These are phyloP conservation scores for Fraxinus dipetala DNA, from an alignment of 305 asterid species.

Conservation along the genomic window DNA sequence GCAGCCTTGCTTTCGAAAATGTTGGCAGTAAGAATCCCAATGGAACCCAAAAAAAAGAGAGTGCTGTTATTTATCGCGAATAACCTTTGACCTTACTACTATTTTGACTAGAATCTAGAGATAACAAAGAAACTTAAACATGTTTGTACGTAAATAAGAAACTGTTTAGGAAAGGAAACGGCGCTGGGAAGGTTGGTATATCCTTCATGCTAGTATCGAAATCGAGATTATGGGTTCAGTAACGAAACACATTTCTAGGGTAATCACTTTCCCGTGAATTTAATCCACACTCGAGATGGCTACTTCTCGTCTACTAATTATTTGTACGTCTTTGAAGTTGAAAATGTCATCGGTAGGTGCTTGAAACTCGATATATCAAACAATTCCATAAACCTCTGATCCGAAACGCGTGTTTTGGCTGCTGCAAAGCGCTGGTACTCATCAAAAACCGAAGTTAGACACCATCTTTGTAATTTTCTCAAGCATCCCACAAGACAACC, in stretches of 20 bases:
- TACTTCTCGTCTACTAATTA: slow-evolving; percentile 1
- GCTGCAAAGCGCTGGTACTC: slow-evolving; percentile 69
- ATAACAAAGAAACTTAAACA: not conserved
- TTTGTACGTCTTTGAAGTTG: slow-evolving; percentile 38
- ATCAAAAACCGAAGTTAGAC: slow-evolving; percentile 56
- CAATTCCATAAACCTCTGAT: slow-evolving; percentile 62
- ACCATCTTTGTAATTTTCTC: slow-evolving; percentile 63
- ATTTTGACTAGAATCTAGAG: not conserved
- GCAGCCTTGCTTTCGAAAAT: not conserved
- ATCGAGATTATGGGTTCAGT: not conserved
- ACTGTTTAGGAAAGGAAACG: not conserved
- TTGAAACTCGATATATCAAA: slow-evolving; percentile 47
- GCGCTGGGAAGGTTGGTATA: not conserved
- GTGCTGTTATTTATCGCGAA: not conserved
- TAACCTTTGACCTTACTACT: not conserved
- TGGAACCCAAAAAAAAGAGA: not conserved
- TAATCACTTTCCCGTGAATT: not conserved
- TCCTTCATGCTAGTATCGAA: not conserved
- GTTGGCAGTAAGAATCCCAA: not conserved
- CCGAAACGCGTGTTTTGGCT: slow-evolving; percentile 56
- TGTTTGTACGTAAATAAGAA: not conserved
- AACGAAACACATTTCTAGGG: not conserved
- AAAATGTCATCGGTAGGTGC: slow-evolving; percentile 32
- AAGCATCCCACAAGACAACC: slow-evolving; percentile 70
- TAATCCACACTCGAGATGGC: not conserved